Evolutionary conservation across 2,329 filamentous ascomycete genomes (phyloP), one percentile per base, ranked within the genome.

Genomic region (Nigrograna mackinnonii): DNA sequence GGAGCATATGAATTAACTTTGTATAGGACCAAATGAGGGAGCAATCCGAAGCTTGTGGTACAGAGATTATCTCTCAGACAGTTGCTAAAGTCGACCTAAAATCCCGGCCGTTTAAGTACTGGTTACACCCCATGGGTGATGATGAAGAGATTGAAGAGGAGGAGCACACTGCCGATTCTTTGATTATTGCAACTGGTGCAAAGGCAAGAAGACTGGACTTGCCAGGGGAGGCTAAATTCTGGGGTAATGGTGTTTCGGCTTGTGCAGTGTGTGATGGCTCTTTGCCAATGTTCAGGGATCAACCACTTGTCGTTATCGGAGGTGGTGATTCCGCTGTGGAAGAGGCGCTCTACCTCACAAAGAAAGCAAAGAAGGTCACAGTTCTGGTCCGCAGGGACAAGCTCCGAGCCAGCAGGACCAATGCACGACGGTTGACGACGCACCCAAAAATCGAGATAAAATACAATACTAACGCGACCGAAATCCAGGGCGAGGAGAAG

Each of bases 231-330:
- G 88, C 95, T 41, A 88, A 85, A 69, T 99, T 91, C 82, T 99
- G 95, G 95, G 91, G 96, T 69, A 94, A 88, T 69, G 94, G 94
- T 56, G 90, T 99, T 66, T 94, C 87, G 39, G 94, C 94, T 37
- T 99, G 94, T 73, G 94, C 94, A 22, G 94, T 99, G 36, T 99
- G 94, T 74, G 94, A 99, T 66, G 94, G 94, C 52, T 94, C 91
- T 37, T 86, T 97, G 35, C 94, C 94, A 47, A 96, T 99, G 70
- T 99, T 96, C 85, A 83, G 92, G 59, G 90, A 96, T 72, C 95
- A 96, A 80, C 92, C 88, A 6, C 79, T 99, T 41, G 89, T 92
- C 30, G 94, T 99, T 37, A 96, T 99, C 52, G 94, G 94, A 51
- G 95, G 94, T 51, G 94, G 94, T 62, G 94, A 99, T 74, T 95